These are phyloP conservation scores for Brasenia schreberi DNA, from an alignment of 164 flowering plant species.

Conservation along the genomic window DNA sequence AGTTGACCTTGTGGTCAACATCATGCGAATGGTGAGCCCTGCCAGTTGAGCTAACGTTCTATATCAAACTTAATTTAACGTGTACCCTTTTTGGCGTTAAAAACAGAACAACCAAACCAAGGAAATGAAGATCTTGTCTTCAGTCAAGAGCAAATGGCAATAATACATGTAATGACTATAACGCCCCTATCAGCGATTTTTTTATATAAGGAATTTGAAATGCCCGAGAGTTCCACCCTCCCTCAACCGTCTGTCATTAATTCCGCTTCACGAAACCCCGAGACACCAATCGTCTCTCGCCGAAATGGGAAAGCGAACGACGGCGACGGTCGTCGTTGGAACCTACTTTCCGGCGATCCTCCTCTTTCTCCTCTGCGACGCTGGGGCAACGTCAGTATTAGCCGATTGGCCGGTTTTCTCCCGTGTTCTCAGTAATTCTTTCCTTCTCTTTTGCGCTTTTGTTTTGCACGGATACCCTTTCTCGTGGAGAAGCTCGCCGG, in stretches of 20 bases:
- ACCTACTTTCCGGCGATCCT: not conserved
- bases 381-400: not conserved
- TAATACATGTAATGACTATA: too few relatives aligned
- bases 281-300: not conserved
- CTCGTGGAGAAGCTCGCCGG: too few relatives aligned
- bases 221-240: not conserved
- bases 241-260: not conserved
- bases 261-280: not conserved
- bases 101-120: too few relatives aligned
- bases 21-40: too few relatives aligned
- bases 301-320: not conserved
- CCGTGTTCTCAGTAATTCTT: not conserved
- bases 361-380: not conserved
- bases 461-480: not conserved
- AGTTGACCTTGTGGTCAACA: too few relatives aligned
- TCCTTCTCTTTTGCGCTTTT: not conserved
- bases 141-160: too few relatives aligned
- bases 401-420: not conserved
- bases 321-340: not conserved
- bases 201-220: not conserved
- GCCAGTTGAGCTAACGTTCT: too few relatives aligned
- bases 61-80: too few relatives aligned
- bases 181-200: too few relatives aligned
- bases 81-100: too few relatives aligned
- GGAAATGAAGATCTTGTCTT: too few relatives aligned